Percentiles rank a stretch among this genome's conserved stretches.
These are phyloP conservation scores for Phytophthora crassamura DNA, from an alignment of 352 stramenopile genomes.

Conservation along the genomic window DNA sequence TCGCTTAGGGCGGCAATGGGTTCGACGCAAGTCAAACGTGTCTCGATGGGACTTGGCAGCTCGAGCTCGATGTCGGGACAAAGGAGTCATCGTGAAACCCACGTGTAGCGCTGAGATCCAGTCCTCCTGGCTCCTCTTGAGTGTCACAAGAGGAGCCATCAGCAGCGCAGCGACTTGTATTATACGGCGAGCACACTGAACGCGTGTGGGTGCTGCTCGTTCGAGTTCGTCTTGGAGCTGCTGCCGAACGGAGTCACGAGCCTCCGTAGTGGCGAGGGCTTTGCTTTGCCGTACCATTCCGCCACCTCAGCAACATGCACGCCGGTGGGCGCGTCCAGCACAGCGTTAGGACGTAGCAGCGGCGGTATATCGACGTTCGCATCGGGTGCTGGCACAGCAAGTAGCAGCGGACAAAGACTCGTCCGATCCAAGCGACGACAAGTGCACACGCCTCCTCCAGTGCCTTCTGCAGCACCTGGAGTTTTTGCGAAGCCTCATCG, in stretches of 20 bases:
- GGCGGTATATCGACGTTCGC: constrained; percentile 69
- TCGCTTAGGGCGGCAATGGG: constrained; percentile 24
- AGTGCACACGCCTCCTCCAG: constrained; percentile 49
- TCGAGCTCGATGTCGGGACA: constrained; percentile 74
- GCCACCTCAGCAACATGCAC: constrained; percentile 68
- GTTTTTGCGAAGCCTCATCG: constrained; percentile 36
- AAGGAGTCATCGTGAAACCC: constrained; percentile 72
- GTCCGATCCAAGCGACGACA: constrained; percentile 25
- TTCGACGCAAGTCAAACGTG: constrained; percentile 70
- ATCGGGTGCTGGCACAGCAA: constrained; percentile 71
- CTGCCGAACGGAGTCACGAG: constrained; percentile 37
- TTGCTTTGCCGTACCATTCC: constrained; percentile 70
- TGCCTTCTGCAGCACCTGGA: constrained; percentile 29
- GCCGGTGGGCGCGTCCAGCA: constrained; percentile 71
- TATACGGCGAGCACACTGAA: constrained; percentile 74
- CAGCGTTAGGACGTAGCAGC: constrained; percentile 80
- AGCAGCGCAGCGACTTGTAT: constrained; percentile 68
- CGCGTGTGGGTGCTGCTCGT: constrained; percentile 54
- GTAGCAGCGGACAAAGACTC: constrained; percentile 40
- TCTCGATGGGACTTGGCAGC: constrained; percentile 69
- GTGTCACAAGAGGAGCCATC: too few relatives aligned
- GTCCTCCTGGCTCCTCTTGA: constrained; percentile 65
- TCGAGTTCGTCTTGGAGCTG: constrained; percentile 33
- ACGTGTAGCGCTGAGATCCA: constrained; percentile 80
- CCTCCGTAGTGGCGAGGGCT: constrained; percentile 29